Evolutionary conservation across 345 rosid species (phyloP).

Genomic region (Citrus mangshanensis): DNA sequence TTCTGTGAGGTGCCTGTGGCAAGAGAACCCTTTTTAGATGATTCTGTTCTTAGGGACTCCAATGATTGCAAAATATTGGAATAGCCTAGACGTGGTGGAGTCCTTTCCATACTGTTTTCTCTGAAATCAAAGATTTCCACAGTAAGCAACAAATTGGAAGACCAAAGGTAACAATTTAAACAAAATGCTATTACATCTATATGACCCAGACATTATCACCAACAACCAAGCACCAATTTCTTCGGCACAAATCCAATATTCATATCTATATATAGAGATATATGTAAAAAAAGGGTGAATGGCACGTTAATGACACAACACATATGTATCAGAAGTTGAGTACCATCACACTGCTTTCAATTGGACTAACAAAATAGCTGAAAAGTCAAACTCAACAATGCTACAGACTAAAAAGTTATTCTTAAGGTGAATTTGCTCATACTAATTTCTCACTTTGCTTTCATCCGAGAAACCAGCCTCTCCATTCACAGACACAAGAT

Average conservation of each 20-base stretch:
- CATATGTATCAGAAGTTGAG: neutral
- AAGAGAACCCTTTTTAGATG: conserved; percentile 38
- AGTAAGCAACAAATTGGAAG: neutral
- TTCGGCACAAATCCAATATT: neutral
- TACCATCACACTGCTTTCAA: neutral
- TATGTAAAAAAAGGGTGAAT: neutral
- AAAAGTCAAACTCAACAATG: neutral
- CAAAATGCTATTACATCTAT: neutral
- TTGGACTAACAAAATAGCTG: neutral
- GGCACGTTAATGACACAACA: neutral
- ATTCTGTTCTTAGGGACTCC: conserved; percentile 33
- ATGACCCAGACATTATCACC: neutral
- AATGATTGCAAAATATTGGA: conserved; percentile 34
- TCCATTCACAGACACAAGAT: neutral
- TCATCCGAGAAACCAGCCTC: neutral
- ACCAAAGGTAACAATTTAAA: neutral
- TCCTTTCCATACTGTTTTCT: conserved; percentile 10
- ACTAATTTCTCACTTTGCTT: neutral
- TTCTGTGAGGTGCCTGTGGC: conserved; percentile 41
- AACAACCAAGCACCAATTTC: neutral
- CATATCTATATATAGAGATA: neutral
- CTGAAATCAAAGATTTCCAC: conserved; percentile 21
- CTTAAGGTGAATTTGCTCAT: too few relatives aligned
- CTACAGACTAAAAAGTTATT: neutral
- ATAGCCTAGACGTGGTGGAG: conserved; percentile 14